Percentiles rank a stretch among this genome's conserved stretches.
phyloP scores from a whole-genome alignment of 306 rosid genomes.

The Purshia tridentata region DNA sequence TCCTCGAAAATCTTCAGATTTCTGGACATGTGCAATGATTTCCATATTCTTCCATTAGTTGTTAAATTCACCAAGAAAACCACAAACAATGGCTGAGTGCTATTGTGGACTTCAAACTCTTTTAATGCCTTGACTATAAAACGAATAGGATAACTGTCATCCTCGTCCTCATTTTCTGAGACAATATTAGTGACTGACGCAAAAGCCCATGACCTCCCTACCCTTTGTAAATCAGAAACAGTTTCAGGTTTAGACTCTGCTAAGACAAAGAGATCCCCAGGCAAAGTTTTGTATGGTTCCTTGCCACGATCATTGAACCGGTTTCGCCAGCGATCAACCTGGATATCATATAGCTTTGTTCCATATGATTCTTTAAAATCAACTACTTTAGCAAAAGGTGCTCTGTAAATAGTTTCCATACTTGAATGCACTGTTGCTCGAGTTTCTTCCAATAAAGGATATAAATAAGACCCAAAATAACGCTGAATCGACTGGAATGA shows the following conservation, averaged over 20 bases:
- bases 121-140: constrained; percentile 39
- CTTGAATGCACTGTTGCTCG: constrained; percentile 41
- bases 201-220: constrained; percentile 55
- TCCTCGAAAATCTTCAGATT: constrained; percentile 28
- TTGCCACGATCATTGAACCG: constrained; percentile 44
- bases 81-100: constrained; percentile 31
- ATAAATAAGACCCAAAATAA: constrained; percentile 36
- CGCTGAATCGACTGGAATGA: constrained; percentile 34
- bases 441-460: constrained; percentile 62
- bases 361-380: constrained; percentile 29
- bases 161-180: constrained; percentile 32
- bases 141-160: constrained; percentile 12
- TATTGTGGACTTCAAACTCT: constrained; percentile 6
- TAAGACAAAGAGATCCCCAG: constrained; percentile 62
- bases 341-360: constrained; percentile 30
- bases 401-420: constrained; percentile 45
- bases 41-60: constrained; percentile 55
- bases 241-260: constrained; percentile 56
- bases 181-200: constrained; percentile 35
- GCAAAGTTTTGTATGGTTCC: constrained; percentile 56
- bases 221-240: constrained; percentile 45
- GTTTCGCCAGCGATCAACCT: constrained; percentile 50
- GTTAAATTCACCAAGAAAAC: constrained; percentile 49
- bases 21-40: constrained; percentile 36
- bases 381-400: constrained; percentile 53